Conservation (phyloP, 73 alveolate species). For the Paramecium tetraurelia region DNA sequence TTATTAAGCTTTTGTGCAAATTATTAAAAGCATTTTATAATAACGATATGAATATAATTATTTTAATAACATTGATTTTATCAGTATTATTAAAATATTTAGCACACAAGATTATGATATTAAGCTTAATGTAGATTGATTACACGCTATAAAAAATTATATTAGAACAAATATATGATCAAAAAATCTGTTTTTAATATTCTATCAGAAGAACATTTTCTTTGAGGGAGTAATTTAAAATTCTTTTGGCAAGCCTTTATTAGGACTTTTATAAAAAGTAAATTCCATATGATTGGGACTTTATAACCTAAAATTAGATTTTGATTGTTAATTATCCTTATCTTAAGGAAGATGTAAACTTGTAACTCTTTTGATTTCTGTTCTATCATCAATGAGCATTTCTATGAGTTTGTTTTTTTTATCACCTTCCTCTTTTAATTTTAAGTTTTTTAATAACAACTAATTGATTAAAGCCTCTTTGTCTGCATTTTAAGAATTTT, state of each 20-base stretch:
- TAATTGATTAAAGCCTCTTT: neutral
- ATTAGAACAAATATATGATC: neutral
- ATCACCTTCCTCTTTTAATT: neutral
- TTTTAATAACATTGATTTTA: neutral
- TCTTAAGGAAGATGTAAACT: neutral
- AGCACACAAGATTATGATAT: neutral
- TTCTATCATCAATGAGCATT: neutral
- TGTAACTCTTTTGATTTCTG: neutral
- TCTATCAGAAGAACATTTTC: slow-evolving; percentile 1
- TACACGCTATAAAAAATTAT: neutral
- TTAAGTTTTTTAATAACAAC: neutral
- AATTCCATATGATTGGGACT: neutral
- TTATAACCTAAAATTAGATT: neutral
- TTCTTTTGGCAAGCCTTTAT: neutral
- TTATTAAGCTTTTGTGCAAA: neutral
- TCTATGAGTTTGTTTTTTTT: neutral
- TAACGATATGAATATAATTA: neutral
- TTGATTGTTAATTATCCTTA: neutral
- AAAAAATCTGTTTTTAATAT: neutral
- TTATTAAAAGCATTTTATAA: neutral
- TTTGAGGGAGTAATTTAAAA: neutral
- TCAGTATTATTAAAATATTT: neutral
- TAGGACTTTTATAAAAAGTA: neutral
- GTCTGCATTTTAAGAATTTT: neutral
- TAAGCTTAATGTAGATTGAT: neutral